Percentiles rank a stretch among this genome's conserved stretches.
Conservation (phyloP, 2,329 filamentous ascomycete species). For the Ophiostoma fasciatum region DNA sequence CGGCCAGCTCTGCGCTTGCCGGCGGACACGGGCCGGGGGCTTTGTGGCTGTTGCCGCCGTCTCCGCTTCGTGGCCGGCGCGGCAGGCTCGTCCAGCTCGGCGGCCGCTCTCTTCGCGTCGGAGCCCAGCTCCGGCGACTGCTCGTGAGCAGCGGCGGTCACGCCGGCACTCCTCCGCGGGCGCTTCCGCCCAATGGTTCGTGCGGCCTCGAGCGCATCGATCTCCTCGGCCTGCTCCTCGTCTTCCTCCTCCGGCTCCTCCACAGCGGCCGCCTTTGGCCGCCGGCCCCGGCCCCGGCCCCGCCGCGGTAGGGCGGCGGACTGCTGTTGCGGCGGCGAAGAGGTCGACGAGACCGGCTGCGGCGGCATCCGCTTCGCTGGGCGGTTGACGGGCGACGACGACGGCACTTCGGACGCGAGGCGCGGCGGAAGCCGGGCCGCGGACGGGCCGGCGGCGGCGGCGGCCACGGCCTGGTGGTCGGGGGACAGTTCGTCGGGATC, state of each 20-base stretch:
- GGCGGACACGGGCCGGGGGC: too few relatives aligned
- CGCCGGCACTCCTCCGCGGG: conserved; percentile 23
- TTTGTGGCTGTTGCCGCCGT: conserved; percentile 17
- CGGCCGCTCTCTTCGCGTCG: conserved; percentile 17
- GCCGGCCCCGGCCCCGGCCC: neutral
- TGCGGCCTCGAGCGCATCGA: conserved; percentile 28
- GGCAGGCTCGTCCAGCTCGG: conserved; percentile 18
- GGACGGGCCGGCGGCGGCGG: neutral
- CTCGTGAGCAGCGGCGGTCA: conserved; percentile 16
- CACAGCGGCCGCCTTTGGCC: neutral
- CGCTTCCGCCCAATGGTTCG: conserved; percentile 28
- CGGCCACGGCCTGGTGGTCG: conserved; percentile 3
- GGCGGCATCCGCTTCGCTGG: conserved; percentile 1
- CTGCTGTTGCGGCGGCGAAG: conserved; percentile 3
- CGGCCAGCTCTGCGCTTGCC: conserved; percentile 24
- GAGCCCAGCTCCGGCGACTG: conserved; percentile 28
- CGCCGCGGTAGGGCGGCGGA: neutral
- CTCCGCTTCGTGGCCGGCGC: conserved; percentile 23
- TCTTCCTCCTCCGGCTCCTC: conserved; percentile 12
- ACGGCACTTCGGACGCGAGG: conserved; percentile 5
- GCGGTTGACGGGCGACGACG: conserved; percentile 2
- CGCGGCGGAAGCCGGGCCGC: neutral
- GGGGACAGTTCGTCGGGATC: conserved; percentile 12
- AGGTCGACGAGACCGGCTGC: neutral
- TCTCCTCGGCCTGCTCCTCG: conserved; percentile 26